Evolutionary conservation across 148 eudicot species (phyloP), one percentile per base, ranked within the genome.

Genomic region (Silene uniflora): DNA sequence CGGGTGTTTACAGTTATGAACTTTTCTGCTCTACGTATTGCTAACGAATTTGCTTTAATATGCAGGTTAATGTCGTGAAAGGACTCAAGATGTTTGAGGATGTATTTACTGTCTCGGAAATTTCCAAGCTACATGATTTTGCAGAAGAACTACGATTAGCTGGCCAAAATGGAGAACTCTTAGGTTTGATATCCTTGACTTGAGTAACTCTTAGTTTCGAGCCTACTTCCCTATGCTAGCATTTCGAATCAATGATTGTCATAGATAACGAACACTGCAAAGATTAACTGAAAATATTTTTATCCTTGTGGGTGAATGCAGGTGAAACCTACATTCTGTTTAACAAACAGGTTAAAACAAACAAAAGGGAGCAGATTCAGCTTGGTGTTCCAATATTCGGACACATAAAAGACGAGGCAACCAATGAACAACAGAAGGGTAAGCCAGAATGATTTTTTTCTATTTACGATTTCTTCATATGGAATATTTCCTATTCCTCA

Each of bases 61-160:
- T 67, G 74, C 97, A 95, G 97, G 94, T 92, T 79, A 95, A 95
- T 83, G 99, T 95, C 29, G 97, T 91, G 63, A 88, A 88, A 79
- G 96, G 97, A 81, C 91, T 95, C 68, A 95, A 95, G 89, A 78
- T 92, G 83, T 95, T 89, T 71, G 97, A 95, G 61, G 87, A 89
- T 74, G 71, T 88, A 69, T 89, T 95, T 79, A 89, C 90, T 71
- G 87, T 81, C n/a, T 76, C 69, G 2, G 97, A 91, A 85, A 85
- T 95, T 70, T 73, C 88, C 62, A 90, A 85, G 83, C 77, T 95
- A 75, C 87, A 75, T 71, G 90, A 83, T 80, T 89, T 83, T 63
- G 94, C 83, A 69, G 84, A 85, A 60, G 89, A 91, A 77, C 89
- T 92, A 49, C 88, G 97, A n/a, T 81, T 79, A 77, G 92, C 97